Evolutionary conservation across 441 rosid species (phyloP).

Genomic region (Eugenia klotzschiana): DNA sequence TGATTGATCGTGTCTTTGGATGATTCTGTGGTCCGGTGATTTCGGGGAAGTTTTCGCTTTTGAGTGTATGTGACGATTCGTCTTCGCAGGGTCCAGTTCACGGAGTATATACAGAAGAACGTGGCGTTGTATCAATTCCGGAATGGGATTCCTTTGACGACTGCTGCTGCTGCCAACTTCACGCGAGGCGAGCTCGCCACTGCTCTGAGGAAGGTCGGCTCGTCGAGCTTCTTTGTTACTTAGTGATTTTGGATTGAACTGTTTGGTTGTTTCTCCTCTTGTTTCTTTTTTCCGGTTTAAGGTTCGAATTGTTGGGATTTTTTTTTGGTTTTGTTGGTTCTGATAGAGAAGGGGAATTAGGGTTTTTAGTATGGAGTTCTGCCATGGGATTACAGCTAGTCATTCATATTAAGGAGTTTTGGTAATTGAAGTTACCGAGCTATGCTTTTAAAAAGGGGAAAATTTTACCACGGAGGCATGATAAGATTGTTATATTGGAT

Average conservation of each 20-base stretch:
- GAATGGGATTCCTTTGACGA: constrained; percentile 81
- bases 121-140: constrained; percentile 81
- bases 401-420: neutral
- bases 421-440: neutral
- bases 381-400: neutral
- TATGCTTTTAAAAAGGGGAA: neutral
- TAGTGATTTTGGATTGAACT: neutral
- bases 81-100: constrained; percentile 55
- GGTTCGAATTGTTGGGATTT: neutral
- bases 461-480: neutral
- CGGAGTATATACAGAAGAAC: constrained; percentile 89
- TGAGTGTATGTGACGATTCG: neutral
- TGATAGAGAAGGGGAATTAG: neutral
- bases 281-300: neutral
- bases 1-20: neutral
- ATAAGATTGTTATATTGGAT: neutral
- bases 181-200: constrained; percentile 92
- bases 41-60: neutral
- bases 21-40: neutral
- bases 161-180: constrained; percentile 78
- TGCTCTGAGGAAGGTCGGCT: constrained; percentile 70
- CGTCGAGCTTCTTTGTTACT: neutral
- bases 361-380: neutral
- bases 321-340: neutral
- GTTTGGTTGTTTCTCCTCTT: neutral